These are phyloP conservation scores for Penicillium paneum DNA, from an alignment of 2,329 filamentous ascomycete species.

Conservation along the genomic window DNA sequence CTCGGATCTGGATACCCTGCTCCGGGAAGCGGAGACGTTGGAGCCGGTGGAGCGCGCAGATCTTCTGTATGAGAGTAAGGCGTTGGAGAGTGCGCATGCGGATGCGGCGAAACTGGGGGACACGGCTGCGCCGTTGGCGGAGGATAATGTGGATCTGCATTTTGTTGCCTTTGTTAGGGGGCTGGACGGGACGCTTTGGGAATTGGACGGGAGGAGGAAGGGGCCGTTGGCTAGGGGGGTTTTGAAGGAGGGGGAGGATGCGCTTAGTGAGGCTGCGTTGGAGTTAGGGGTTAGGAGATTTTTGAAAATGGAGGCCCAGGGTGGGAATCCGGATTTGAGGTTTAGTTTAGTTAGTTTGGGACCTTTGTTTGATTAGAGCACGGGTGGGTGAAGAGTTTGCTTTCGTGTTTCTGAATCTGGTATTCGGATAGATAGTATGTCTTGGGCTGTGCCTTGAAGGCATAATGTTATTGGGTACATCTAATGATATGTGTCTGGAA, in stretches of 20 bases:
- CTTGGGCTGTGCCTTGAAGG: not conserved
- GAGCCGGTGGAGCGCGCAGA: constrained; percentile 63
- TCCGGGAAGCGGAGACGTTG: constrained; percentile 68
- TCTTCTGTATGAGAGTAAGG: constrained; percentile 72
- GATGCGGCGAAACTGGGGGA: constrained; percentile 74
- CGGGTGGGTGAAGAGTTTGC: not conserved
- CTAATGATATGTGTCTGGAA: not conserved
- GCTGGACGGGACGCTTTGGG: constrained; percentile 69
- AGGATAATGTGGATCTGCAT: constrained; percentile 85
- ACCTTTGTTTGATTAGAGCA: constrained; percentile 50
- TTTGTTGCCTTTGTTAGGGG: constrained; percentile 92
- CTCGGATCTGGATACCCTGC: constrained; percentile 52
- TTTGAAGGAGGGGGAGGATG: constrained; percentile 62
- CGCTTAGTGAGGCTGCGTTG: constrained; percentile 71
- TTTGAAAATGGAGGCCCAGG: constrained; percentile 56
- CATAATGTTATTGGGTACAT: not conserved
- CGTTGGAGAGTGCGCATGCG: constrained; percentile 74
- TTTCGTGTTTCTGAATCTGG: not conserved
- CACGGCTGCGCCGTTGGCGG: constrained; percentile 71
- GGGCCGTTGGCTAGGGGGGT: constrained; percentile 68
- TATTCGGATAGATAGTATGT: not conserved
- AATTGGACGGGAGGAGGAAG: constrained; percentile 71
- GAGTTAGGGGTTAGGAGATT: constrained; percentile 64
- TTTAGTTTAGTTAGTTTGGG: constrained; percentile 63
- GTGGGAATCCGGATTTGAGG: constrained; percentile 55